These are phyloP conservation scores for Penicillium sp. DNA, from an alignment of 2,329 filamentous ascomycete genomes.

Conservation along the genomic window DNA sequence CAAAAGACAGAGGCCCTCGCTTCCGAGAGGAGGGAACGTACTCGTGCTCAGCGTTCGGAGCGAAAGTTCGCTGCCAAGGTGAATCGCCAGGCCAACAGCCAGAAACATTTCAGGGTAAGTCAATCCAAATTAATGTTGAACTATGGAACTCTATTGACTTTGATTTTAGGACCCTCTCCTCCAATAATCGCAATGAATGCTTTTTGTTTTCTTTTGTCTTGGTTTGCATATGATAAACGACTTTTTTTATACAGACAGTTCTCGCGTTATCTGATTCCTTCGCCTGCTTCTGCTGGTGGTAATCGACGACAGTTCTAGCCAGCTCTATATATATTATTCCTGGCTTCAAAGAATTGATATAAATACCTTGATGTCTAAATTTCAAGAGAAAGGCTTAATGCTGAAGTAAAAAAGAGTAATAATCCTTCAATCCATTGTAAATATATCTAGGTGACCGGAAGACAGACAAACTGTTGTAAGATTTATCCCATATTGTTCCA, in stretches of 20 bases:
- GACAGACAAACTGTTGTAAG: not conserved
- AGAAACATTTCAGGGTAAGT: slow-evolving; percentile 67
- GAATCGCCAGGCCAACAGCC: slow-evolving; percentile 71
- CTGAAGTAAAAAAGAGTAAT: too few species aligned
- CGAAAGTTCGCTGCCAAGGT: slow-evolving; percentile 65
- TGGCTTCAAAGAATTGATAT: not conserved
- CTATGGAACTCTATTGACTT: slow-evolving; percentile 9
- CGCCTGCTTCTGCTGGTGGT: not conserved
- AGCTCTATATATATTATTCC: not conserved
- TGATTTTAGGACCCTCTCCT: slow-evolving; percentile 47
- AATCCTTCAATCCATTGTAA: not conserved
- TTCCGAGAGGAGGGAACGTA: slow-evolving; percentile 66
- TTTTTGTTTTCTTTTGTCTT: not conserved
- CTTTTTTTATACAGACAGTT: not conserved
- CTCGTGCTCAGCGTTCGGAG: slow-evolving; percentile 58
- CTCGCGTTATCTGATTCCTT: not conserved
- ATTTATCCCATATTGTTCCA: not conserved
- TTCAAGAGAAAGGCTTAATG: too few species aligned
- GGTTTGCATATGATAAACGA: slow-evolving; percentile 5
- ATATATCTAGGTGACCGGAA: not conserved
- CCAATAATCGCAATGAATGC: slow-evolving; percentile 36
- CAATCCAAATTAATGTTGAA: not conserved
- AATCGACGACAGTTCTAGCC: not conserved
- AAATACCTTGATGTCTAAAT: too few species aligned
- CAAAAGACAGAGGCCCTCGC: slow-evolving; percentile 67